phyloP scores from a whole-genome alignment of 2,329 filamentous ascomycete species.

The Neonectria magnoliae region DNA sequence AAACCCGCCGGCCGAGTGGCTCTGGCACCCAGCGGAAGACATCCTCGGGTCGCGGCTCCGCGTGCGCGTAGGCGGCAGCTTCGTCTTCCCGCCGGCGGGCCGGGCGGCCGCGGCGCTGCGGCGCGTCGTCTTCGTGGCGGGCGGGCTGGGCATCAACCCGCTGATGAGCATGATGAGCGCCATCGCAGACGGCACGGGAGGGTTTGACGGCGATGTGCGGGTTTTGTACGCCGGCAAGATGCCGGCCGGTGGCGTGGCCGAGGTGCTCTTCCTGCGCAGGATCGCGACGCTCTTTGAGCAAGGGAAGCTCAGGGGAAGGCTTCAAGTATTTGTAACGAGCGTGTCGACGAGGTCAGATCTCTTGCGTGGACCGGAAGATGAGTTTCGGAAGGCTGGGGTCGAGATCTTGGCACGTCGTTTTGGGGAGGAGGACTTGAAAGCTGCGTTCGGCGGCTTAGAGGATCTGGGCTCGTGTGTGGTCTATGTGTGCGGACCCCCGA shows the following conservation, averaged over 20 bases:
- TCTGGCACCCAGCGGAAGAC: constrained; percentile 68
- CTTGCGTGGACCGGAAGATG: not conserved
- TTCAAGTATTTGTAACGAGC: constrained; percentile 60
- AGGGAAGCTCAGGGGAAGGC: constrained; percentile 50
- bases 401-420: constrained; percentile 53
- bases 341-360: not conserved
- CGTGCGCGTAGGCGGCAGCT: constrained; percentile 82
- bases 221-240: constrained; percentile 70
- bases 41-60: constrained; percentile 68
- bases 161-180: constrained; percentile 77
- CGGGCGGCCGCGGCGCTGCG: constrained; percentile 53
- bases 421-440: constrained; percentile 52
- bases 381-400: constrained; percentile 14
- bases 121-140: constrained; percentile 78
- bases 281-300: constrained; percentile 54
- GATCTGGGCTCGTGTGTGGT: constrained; percentile 57
- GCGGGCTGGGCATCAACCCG: constrained; percentile 86
- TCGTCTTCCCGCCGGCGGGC: constrained; percentile 76
- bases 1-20: constrained; percentile 80
- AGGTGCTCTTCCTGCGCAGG: constrained; percentile 63
- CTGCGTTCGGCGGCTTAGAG: constrained; percentile 48
- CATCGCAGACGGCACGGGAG: constrained; percentile 55
- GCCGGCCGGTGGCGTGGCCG: constrained; percentile 41
- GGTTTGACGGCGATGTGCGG: constrained; percentile 54
- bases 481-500: constrained; percentile 75